These are phyloP conservation scores for Colletotrichum sp. DNA, from an alignment of 2,329 filamentous ascomycete species.

Conservation along the genomic window DNA sequence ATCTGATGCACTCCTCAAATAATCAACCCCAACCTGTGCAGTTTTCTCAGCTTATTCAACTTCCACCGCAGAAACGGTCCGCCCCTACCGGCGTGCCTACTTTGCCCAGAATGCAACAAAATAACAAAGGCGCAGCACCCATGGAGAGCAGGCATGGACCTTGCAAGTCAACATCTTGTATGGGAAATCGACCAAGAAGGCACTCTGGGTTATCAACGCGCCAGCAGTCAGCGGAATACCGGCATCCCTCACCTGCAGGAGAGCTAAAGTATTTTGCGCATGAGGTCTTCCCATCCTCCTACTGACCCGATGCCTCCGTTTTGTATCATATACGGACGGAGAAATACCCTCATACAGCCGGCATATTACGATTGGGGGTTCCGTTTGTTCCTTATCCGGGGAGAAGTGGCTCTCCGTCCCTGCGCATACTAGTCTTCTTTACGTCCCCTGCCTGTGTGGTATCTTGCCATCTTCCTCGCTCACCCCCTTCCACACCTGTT, in stretches of 20 bases:
- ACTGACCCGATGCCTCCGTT: conserved; percentile 17
- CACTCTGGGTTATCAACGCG: conserved; percentile 25
- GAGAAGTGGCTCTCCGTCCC: conserved; percentile 4
- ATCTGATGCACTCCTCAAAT: conserved; percentile 20
- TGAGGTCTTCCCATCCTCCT: conserved; percentile 7
- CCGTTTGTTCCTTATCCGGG: conserved; percentile 12
- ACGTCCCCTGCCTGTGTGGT: background rate
- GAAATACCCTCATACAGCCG: background rate
- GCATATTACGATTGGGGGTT: background rate
- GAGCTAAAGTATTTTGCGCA: background rate
- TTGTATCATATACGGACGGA: conserved; percentile 12
- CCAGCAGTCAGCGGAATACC: conserved; percentile 27
- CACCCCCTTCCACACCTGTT: background rate
- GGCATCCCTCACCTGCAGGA: conserved; percentile 26
- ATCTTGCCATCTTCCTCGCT: background rate
- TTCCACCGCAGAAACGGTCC: conserved; percentile 43
- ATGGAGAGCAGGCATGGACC: background rate
- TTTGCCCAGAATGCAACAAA: conserved; percentile 30
- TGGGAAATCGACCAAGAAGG: conserved; percentile 29
- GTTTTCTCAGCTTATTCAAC: conserved; percentile 16
- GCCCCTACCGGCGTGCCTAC: conserved; percentile 44
- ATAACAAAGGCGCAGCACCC: conserved; percentile 26
- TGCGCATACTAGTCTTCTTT: background rate
- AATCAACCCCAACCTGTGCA: background rate
- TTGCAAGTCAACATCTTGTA: background rate